Percentiles rank a stretch among this genome's conserved stretches.
Conservation (phyloP, 257 asterid species). For the Plantago ovata region DNA sequence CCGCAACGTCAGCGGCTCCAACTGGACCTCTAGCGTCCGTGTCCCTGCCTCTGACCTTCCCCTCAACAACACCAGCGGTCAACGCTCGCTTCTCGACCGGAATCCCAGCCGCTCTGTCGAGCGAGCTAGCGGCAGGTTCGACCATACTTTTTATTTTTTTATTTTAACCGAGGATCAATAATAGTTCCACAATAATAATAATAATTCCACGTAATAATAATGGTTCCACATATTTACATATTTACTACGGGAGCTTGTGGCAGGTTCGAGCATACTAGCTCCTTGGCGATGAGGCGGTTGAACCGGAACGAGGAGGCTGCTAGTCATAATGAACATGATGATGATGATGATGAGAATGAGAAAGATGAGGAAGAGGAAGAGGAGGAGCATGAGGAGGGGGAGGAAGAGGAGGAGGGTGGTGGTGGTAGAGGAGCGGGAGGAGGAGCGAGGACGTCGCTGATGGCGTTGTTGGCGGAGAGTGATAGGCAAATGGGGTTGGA, state of each 20-base stretch:
- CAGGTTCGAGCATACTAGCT: constrained; percentile 27
- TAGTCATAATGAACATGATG: constrained; percentile 14
- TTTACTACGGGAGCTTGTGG: constrained; percentile 34
- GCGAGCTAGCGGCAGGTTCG: constrained; percentile 33
- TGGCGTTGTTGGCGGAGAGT: constrained; percentile 69
- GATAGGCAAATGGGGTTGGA: constrained; percentile 58
- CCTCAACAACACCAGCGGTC: constrained; percentile 29
- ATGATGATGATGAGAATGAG: background rate
- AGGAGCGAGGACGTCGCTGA: constrained; percentile 58
- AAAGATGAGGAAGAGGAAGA: constrained; percentile 12
- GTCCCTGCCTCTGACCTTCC: constrained; percentile 67
- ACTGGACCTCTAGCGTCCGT: constrained; percentile 51
- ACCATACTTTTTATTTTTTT: too few relatives aligned
- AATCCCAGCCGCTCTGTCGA: constrained; percentile 29
- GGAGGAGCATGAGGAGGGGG: constrained; percentile 20
- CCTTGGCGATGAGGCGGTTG: constrained; percentile 24
- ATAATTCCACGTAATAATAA: too few relatives aligned
- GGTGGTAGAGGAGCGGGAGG: constrained; percentile 12
- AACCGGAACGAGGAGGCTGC: constrained; percentile 18
- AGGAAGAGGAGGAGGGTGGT: constrained; percentile 10
- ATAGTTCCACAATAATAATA: too few relatives aligned
- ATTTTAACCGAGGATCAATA: too few relatives aligned
- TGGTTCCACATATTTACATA: too few relatives aligned
- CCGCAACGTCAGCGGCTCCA: constrained; percentile 41
- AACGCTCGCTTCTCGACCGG: constrained; percentile 27